These are phyloP conservation scores for Podila verticillata DNA, from an alignment of 192 early-diverging fungal genomes.

Conservation along the genomic window DNA sequence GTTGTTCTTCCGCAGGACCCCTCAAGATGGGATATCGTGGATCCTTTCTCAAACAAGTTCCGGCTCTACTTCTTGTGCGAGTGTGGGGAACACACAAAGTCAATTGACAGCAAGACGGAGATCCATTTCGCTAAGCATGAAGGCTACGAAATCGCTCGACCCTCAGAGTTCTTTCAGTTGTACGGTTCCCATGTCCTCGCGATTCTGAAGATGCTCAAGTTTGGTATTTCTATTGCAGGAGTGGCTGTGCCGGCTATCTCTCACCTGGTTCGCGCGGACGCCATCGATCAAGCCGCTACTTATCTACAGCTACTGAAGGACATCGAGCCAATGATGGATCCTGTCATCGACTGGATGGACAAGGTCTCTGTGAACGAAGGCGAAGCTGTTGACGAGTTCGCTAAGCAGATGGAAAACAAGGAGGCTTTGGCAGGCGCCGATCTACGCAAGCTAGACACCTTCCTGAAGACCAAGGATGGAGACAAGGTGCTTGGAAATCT, in stretches of 20 bases:
- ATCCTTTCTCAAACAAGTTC: no score
- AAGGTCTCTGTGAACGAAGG: constrained; percentile 15
- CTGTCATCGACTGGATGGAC: constrained; percentile 14
- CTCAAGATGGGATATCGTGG: no score
- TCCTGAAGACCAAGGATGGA: constrained; percentile 17
- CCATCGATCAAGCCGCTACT: constrained; percentile 5
- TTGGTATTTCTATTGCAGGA: constrained; percentile 4
- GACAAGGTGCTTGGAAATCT: constrained; percentile 14
- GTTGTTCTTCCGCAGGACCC: no score
- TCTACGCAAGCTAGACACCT: constrained; percentile 20
- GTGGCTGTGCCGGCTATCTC: constrained; percentile 6
- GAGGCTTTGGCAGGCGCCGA: constrained; percentile 20
- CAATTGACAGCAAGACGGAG: background rate
- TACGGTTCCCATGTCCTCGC: constrained; percentile 13
- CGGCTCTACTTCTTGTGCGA: no score
- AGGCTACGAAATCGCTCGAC: constrained; percentile 19
- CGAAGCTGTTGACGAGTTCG: constrained; percentile 6
- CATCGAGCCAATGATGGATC: constrained; percentile 8
- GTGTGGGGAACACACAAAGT: constrained; percentile 16
- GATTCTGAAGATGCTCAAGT: constrained; percentile 29
- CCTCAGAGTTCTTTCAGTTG: constrained; percentile 19
- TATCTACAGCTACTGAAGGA: background rate
- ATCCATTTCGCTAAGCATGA: constrained; percentile 26
- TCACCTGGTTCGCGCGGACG: constrained; percentile 2
- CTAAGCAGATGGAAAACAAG: constrained; percentile 12